Conservation (phyloP, 2,329 filamentous ascomycete species). For the Rhynchosporium secalis region DNA sequence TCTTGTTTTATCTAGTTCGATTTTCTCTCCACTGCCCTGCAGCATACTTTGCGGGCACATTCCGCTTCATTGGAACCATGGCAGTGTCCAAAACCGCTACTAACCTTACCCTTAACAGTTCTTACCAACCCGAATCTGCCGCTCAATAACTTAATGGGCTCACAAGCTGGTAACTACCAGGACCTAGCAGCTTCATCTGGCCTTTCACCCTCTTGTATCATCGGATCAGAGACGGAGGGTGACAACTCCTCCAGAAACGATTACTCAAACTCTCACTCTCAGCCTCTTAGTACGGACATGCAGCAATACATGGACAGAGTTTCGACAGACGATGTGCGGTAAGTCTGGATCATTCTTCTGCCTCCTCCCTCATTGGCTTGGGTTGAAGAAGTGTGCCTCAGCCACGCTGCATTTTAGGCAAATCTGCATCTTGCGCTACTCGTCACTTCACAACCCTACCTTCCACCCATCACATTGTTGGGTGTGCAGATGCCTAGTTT, state of each 20-base stretch:
- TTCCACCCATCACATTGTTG: conserved; percentile 26
- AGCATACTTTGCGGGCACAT: conserved; percentile 1
- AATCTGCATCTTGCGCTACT: conserved; percentile 25
- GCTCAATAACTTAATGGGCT: conserved; percentile 41
- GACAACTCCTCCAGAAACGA: conserved; percentile 40
- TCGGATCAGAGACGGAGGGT: conserved; percentile 40
- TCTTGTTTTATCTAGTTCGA: background rate
- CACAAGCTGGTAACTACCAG: conserved; percentile 41
- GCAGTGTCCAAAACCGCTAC: conserved; percentile 11
- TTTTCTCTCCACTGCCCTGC: background rate
- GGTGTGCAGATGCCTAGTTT: conserved; percentile 26
- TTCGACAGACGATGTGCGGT: conserved; percentile 41
- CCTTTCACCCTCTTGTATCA: conserved; percentile 38
- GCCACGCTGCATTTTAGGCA: conserved; percentile 35
- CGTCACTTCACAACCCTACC: conserved; percentile 20
- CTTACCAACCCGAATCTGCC: conserved; percentile 19
- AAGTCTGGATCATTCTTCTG: conserved; percentile 24
- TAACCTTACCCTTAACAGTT: conserved; percentile 20
- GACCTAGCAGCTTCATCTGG: conserved; percentile 38
- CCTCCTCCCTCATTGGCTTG: conserved; percentile 31
- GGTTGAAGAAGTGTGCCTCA: conserved; percentile 29
- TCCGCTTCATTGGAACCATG: background rate
- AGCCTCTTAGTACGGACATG: conserved; percentile 36
- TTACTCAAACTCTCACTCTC: conserved; percentile 30
- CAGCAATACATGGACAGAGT: conserved; percentile 39